Percentiles rank a stretch among this genome's conserved stretches.
phyloP scores from a whole-genome alignment of 2,329 filamentous ascomycete genomes.

The Fusarium oligoseptatum region DNA sequence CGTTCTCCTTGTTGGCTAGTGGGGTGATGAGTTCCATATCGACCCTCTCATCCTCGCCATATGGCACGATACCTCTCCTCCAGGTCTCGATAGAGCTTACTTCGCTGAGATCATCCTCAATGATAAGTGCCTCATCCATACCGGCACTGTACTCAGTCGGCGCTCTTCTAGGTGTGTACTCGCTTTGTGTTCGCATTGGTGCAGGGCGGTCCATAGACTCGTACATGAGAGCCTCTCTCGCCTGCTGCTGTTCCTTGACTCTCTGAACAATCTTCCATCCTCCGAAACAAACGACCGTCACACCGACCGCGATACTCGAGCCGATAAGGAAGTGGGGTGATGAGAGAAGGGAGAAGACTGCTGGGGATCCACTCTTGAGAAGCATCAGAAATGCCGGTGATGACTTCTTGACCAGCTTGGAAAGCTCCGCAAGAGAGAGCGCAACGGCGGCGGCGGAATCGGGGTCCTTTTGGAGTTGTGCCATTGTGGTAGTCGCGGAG shows the following conservation, averaged over 20 bases:
- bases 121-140: slow-evolving; percentile 68
- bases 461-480: slow-evolving; percentile 77
- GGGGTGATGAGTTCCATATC: slow-evolving; percentile 71
- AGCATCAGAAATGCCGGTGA: slow-evolving; percentile 82
- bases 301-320: slow-evolving; percentile 86
- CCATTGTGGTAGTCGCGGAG: slow-evolving; percentile 84
- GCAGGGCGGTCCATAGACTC: slow-evolving; percentile 46
- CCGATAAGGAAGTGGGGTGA: slow-evolving; percentile 96
- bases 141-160: slow-evolving; percentile 51
- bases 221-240: slow-evolving; percentile 48
- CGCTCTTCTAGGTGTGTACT: slow-evolving; percentile 43
- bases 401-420: slow-evolving; percentile 84
- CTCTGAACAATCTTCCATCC: slow-evolving; percentile 98
- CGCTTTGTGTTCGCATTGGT: slow-evolving; percentile 46
- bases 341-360: slow-evolving; percentile 86
- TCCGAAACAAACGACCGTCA: slow-evolving; percentile 96
- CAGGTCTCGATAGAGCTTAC: slow-evolving; percentile 70
- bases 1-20: slow-evolving; percentile 63
- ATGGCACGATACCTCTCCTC: slow-evolving; percentile 67
- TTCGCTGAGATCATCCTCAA: slow-evolving; percentile 71
- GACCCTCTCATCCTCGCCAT: slow-evolving; percentile 61
- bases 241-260: slow-evolving; percentile 65
- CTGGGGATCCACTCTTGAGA: slow-evolving; percentile 85
- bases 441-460: slow-evolving; percentile 95
- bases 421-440: slow-evolving; percentile 91